Conservation (phyloP, 2,329 filamentous ascomycete genomes). For the Pseudopithomyces maydicus region DNA sequence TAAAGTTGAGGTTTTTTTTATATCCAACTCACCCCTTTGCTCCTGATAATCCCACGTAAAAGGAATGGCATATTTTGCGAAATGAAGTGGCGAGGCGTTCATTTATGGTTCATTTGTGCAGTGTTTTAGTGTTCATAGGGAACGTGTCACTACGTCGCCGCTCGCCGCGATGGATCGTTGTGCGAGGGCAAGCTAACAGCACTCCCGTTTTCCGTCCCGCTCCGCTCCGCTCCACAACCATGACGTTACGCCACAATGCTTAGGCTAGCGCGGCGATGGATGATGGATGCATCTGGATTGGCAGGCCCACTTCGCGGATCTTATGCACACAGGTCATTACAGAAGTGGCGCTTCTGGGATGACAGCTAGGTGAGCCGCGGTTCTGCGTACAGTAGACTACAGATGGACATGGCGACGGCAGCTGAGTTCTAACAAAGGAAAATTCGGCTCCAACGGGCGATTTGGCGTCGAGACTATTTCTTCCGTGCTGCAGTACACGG, state of each 20-base stretch:
- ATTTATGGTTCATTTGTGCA: too few relatives aligned
- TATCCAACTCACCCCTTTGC: background rate
- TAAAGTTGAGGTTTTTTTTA: conserved; percentile 12
- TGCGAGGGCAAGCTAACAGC: too few relatives aligned
- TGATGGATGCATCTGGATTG: background rate
- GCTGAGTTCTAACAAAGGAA: background rate
- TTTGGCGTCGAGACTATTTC: background rate
- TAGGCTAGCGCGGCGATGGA: background rate
- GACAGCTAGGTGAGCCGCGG: background rate
- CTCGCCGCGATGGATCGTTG: too few relatives aligned
- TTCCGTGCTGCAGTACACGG: background rate
- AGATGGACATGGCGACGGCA: too few relatives aligned
- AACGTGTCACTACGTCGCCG: too few relatives aligned
- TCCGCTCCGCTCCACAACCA: background rate
- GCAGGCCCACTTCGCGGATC: conserved; percentile 1
- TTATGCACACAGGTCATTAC: background rate
- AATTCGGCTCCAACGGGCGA: background rate
- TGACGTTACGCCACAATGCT: background rate
- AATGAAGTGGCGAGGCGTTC: too few relatives aligned
- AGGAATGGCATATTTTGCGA: too few relatives aligned
- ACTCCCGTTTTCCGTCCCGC: background rate
- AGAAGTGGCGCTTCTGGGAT: background rate
- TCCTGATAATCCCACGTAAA: too few relatives aligned
- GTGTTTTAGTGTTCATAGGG: too few relatives aligned
- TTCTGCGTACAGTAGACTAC: background rate